Evolutionary conservation across 78 protist species (phyloP).

Genomic region (Polysphondylium violaceum): DNA sequence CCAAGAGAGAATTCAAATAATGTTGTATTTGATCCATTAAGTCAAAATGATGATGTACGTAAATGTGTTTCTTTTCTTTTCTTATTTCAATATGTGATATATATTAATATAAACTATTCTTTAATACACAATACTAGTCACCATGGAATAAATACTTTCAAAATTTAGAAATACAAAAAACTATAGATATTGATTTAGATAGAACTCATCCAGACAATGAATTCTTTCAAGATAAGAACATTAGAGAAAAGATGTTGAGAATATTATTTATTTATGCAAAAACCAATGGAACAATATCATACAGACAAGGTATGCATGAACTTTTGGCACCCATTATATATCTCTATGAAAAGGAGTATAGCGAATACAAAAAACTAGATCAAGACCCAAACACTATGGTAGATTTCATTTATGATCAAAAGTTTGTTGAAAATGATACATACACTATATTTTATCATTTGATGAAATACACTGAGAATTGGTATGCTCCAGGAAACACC

Average conservation of each 20-base stretch:
- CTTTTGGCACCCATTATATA: conserved; percentile 86
- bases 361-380: conserved; percentile 7
- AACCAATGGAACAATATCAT: conserved; percentile 54
- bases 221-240: conserved; percentile 60
- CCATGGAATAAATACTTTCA: conserved; percentile 85
- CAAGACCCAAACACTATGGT: neutral
- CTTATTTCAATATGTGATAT: neutral
- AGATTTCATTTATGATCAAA: conserved; percentile 46
- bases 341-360: conserved; percentile 41
- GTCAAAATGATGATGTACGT: conserved; percentile 58
- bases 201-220: conserved; percentile 86
- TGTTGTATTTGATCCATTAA: conserved; percentile 50
- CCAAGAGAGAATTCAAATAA: conserved; percentile 29
- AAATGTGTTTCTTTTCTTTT: neutral
- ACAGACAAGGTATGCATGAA: conserved; percentile 92
- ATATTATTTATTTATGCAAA: conserved; percentile 80
- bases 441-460: conserved; percentile 20
- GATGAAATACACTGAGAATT: conserved; percentile 45
- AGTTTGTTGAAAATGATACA: conserved; percentile 63
- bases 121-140: conserved; percentile 29
- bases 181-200: conserved; percentile 76
- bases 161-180: conserved; percentile 77
- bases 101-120: neutral
- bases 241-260: conserved; percentile 40
- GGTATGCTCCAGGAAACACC: conserved; percentile 39